phyloP scores from a whole-genome alignment of 805 yeast genomes.

The Grigorovia jiainica region DNA sequence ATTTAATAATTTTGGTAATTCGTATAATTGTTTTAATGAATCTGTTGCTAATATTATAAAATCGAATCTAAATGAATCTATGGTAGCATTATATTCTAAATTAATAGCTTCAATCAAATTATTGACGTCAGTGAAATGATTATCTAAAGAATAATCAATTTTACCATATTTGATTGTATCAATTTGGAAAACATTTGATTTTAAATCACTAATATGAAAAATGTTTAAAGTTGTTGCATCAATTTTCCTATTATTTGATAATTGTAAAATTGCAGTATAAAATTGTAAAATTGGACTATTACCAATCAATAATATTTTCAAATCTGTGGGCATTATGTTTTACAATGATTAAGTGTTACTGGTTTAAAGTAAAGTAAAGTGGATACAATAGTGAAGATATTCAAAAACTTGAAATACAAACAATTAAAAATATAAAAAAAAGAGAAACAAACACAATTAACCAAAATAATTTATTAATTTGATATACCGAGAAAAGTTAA shows the following conservation, averaged over 20 bases:
- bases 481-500: too few species aligned
- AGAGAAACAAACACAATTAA: too few species aligned
- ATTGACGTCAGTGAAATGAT: slow-evolving; percentile 20
- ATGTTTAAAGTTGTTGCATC: slow-evolving; percentile 11
- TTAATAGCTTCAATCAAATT: slow-evolving; percentile 8
- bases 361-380: too few species aligned
- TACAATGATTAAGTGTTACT: not conserved
- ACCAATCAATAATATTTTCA: slow-evolving; percentile 16
- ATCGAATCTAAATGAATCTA: slow-evolving; percentile 27
- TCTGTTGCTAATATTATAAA: slow-evolving; percentile 36
- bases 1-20: slow-evolving; percentile 29
- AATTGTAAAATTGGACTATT: slow-evolving; percentile 18
- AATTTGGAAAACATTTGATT: slow-evolving; percentile 7
- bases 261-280: slow-evolving; percentile 18
- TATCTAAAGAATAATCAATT: slow-evolving; percentile 8
- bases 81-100: not conserved
- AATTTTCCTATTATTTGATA: slow-evolving; percentile 1
- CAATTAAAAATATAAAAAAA: too few species aligned
- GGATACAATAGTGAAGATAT: too few species aligned
- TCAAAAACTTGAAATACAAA: too few species aligned
- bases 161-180: slow-evolving; percentile 14
- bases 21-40: slow-evolving; percentile 40
- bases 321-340: slow-evolving; percentile 2
- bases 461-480: too few species aligned
- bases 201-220: slow-evolving; percentile 18